Percentiles rank a stretch among this genome's conserved stretches.
phyloP scores from a whole-genome alignment of 2,329 filamentous ascomycete species.

The Colletotrichum lupini region DNA sequence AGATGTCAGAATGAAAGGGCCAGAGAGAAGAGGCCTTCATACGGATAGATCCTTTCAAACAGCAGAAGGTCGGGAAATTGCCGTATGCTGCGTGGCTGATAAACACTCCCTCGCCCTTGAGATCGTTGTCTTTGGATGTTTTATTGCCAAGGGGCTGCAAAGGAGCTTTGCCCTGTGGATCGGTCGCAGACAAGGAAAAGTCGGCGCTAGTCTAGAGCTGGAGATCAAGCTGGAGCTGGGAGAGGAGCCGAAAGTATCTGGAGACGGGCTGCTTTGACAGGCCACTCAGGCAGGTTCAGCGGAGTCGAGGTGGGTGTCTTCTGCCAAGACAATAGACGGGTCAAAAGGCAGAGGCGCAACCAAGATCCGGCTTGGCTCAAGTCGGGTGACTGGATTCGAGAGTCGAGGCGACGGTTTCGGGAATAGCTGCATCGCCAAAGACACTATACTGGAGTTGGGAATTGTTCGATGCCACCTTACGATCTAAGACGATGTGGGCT shows the following conservation, averaged over 20 bases:
- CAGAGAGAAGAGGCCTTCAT: background rate
- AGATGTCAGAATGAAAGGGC: background rate
- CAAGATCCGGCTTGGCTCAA: slow-evolving; percentile 23
- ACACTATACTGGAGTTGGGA: background rate
- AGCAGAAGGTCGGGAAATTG: background rate
- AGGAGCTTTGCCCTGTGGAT: slow-evolving; percentile 4
- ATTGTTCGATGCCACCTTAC: background rate
- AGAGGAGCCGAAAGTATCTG: background rate
- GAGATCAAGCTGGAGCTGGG: background rate
- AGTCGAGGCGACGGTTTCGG: background rate
- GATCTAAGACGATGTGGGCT: background rate
- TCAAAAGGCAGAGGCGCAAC: slow-evolving; percentile 3
- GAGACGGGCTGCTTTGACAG: background rate
- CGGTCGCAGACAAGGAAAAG: slow-evolving; percentile 19
- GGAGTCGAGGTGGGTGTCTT: background rate
- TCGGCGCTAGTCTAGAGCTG: background rate
- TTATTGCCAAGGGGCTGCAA: slow-evolving; percentile 23
- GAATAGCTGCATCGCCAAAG: background rate
- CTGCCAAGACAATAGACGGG: slow-evolving; percentile 24
- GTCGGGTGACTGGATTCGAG: background rate
- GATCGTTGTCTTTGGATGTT: background rate
- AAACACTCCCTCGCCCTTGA: background rate
- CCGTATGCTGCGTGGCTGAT: background rate
- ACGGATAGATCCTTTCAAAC: background rate
- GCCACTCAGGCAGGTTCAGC: background rate